Evolutionary conservation across 352 stramenopile genomes (phyloP).

Genomic region (Pythium dissimile): DNA sequence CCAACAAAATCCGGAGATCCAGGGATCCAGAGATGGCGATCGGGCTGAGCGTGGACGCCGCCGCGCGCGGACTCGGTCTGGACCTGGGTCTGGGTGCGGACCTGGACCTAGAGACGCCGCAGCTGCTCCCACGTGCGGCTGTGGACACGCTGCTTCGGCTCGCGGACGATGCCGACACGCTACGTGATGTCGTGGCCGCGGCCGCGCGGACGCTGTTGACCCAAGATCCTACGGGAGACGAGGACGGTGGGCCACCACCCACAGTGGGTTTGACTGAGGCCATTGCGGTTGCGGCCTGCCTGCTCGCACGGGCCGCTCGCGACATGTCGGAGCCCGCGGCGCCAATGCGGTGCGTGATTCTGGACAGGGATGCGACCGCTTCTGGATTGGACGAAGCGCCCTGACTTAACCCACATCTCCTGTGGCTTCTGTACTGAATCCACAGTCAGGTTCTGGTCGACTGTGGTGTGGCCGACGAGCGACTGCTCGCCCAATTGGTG

Average conservation of each 20-base stretch:
- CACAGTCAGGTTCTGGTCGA: conserved; percentile 5
- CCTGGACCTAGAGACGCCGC: conserved; percentile 2
- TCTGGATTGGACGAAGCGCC: too few species aligned
- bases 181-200: conserved; percentile 8
- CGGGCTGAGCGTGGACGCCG: conserved; percentile 4
- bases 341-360: conserved; percentile 8
- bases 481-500: conserved; percentile 7
- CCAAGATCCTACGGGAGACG: neutral
- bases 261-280: neutral
- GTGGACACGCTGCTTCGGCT: conserved; percentile 4
- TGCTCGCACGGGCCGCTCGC: conserved; percentile 17
- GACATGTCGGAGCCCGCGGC: neutral
- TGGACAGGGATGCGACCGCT: too few species aligned
- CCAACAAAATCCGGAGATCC: too few species aligned
- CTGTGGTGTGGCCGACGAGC: conserved; percentile 19
- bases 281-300: conserved; percentile 8
- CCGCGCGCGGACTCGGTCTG: neutral
- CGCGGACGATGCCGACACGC: neutral
- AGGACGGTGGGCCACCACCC: conserved; percentile 4
- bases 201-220: neutral
- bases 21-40: conserved; percentile 13
- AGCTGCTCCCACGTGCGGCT: conserved; percentile 4
- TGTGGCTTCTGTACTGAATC: neutral
- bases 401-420: neutral
- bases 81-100: neutral